phyloP scores from a whole-genome alignment of 2,329 filamentous ascomycete species.

The Fusarium tjaetaba region DNA sequence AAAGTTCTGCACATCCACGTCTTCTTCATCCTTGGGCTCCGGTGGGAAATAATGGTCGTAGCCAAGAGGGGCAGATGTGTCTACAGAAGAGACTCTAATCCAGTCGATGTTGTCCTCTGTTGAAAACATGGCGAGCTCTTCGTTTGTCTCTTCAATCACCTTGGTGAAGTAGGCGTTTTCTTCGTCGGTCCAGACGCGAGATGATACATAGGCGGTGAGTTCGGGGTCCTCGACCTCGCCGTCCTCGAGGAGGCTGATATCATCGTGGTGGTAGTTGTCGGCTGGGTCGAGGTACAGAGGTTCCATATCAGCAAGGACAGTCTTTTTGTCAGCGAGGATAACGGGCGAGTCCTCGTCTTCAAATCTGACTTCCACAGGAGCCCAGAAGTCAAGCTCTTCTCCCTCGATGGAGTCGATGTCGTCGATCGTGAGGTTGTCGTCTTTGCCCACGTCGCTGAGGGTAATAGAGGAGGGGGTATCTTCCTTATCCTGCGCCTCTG shows the following conservation, averaged over 20 bases:
- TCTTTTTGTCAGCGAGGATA: neutral
- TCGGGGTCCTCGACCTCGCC: neutral
- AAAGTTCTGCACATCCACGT: neutral
- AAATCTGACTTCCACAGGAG: neutral
- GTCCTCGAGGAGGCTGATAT: neutral
- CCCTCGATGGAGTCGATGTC: neutral
- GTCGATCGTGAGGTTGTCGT: neutral
- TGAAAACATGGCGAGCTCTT: neutral
- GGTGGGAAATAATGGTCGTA: neutral
- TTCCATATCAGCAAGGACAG: neutral
- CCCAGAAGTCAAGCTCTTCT: neutral
- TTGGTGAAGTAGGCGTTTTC: neutral
- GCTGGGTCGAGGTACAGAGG: neutral
- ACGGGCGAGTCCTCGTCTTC: neutral
- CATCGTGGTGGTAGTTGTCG: neutral
- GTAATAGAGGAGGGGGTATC: neutral
- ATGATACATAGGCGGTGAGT: neutral
- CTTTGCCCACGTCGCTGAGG: neutral
- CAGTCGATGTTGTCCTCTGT: neutral
- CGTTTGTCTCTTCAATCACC: neutral
- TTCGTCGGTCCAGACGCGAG: neutral
- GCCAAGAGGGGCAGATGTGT: neutral
- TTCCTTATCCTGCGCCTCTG: neutral
- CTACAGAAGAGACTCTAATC: neutral
- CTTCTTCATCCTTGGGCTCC: neutral